Evolutionary conservation across 2,329 filamentous ascomycete species (phyloP).

Genomic region (Aspergillus pseudotamarii): DNA sequence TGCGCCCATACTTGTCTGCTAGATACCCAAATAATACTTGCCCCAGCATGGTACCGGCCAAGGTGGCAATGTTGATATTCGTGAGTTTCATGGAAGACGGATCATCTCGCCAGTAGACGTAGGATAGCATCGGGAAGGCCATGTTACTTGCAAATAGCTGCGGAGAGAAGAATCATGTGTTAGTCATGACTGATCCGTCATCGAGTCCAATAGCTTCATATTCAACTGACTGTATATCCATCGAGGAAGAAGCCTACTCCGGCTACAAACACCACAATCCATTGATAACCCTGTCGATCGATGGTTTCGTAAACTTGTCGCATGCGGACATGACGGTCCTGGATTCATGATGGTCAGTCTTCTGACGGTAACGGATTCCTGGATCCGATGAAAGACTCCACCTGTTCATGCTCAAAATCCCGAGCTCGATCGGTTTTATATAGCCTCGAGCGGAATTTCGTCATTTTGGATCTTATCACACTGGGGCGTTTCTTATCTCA

Average conservation of each 20-base stretch:
- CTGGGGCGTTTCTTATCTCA: not conserved
- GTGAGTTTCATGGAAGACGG: slow-evolving; percentile 37
- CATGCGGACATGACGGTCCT: slow-evolving; percentile 48
- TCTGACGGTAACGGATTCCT: not conserved
- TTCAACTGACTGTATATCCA: slow-evolving; percentile 42
- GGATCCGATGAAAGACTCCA: slow-evolving; percentile 14
- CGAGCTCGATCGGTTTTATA: slow-evolving; percentile 48
- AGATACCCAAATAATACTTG: slow-evolving; percentile 52
- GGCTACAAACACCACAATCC: slow-evolving; percentile 50
- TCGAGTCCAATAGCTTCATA: too few relatives aligned
- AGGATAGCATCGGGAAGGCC: slow-evolving; percentile 52
- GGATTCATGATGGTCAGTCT: not conserved
- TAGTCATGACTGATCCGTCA: not conserved
- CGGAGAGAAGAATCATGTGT: not conserved
- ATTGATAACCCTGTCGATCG: slow-evolving; percentile 46
- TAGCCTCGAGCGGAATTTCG: slow-evolving; percentile 38
- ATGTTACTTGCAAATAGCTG: slow-evolving; percentile 55
- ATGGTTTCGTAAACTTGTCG: slow-evolving; percentile 50
- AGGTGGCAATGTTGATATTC: slow-evolving; percentile 50
- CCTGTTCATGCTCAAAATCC: slow-evolving; percentile 49
- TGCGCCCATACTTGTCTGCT: slow-evolving; percentile 52
- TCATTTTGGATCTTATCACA: slow-evolving; percentile 26
- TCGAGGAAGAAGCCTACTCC: slow-evolving; percentile 56
- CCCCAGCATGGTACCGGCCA: slow-evolving; percentile 51
- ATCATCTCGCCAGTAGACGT: slow-evolving; percentile 51